A percentile compares a stretch with the other conserved stretches of the same genome.
Evolutionary conservation across 1,284 basidiomycete genomes (phyloP).

Genomic region (Neolentinus lepideus): DNA sequence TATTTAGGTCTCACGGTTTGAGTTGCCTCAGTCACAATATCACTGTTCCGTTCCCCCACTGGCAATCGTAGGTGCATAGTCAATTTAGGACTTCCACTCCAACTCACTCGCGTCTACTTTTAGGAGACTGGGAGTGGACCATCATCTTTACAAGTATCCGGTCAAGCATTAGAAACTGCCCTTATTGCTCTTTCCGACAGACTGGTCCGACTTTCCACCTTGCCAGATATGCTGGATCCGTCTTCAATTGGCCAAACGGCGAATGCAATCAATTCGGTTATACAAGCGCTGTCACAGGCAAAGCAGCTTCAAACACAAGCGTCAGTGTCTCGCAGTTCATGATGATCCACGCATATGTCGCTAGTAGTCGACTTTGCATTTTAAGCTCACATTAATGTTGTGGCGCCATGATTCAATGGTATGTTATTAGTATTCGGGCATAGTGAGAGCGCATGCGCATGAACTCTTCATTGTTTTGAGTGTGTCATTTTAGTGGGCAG

Average conservation of each 20-base stretch:
- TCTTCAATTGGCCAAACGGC: slow-evolving; percentile 49
- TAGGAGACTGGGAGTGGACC: neutral
- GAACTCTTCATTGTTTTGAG: too few species aligned
- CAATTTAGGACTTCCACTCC: neutral
- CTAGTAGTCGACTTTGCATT: too few species aligned
- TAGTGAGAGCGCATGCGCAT: too few species aligned
- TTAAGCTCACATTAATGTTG: too few species aligned
- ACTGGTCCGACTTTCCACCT: slow-evolving; percentile 36
- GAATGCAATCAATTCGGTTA: slow-evolving; percentile 63
- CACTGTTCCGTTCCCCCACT: too few species aligned
- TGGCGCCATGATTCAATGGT: too few species aligned
- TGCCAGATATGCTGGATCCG: slow-evolving; percentile 34
- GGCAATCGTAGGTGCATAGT: too few species aligned
- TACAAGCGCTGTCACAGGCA: slow-evolving; percentile 53
- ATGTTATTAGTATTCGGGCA: too few species aligned
- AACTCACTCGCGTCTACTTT: neutral
- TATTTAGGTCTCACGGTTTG: too few species aligned
- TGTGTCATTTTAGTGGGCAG: too few species aligned
- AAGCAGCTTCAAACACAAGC: slow-evolving; percentile 37
- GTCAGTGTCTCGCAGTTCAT: neutral
- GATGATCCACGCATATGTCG: too few species aligned
- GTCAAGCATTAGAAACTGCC: slow-evolving; percentile 19
- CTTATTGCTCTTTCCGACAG: slow-evolving; percentile 46
- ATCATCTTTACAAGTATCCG: neutral
- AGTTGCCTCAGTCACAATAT: too few species aligned